A percentile compares a stretch with the other conserved stretches of the same genome.
Evolutionary conservation across 306 rosid species (phyloP).

Genomic region (Gastrolobium bilobum): DNA sequence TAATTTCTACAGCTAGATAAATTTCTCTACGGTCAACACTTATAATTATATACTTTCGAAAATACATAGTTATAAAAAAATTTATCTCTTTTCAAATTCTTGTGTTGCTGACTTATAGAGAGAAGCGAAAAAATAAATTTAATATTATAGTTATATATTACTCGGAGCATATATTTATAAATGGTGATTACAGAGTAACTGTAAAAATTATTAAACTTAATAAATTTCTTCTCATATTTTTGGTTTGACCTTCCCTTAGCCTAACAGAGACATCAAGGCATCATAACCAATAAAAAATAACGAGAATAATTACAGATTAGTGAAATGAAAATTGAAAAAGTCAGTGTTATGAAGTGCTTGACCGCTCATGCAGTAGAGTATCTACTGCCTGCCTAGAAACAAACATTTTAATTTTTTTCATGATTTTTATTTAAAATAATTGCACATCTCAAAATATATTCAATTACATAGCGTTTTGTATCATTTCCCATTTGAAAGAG

Average conservation of each 20-base stretch:
- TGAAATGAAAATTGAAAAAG: background rate
- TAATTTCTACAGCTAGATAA: too few relatives aligned
- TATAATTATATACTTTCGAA: too few relatives aligned
- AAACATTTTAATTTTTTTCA: background rate
- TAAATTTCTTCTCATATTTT: background rate
- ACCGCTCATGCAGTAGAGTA: background rate
- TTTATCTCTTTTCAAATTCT: too few relatives aligned
- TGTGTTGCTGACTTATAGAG: too few relatives aligned
- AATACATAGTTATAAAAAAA: too few relatives aligned
- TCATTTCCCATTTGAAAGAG: background rate
- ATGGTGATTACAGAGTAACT: too few relatives aligned
- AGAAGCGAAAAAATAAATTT: too few relatives aligned
- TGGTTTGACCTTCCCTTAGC: background rate
- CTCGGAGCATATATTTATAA: too few relatives aligned
- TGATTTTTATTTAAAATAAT: background rate
- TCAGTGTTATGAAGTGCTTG: background rate
- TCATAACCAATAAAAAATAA: background rate
- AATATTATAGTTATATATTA: too few relatives aligned
- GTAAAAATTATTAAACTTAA: too few relatives aligned
- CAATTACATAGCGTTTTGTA: background rate
- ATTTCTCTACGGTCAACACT: too few relatives aligned
- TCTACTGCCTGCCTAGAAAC: background rate
- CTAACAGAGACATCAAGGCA: constrained; percentile 3
- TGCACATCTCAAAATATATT: too few relatives aligned
- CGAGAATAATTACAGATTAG: constrained; percentile 6